phyloP scores from a whole-genome alignment of 1,284 basidiomycete species.

The Trichosporon sp. region DNA sequence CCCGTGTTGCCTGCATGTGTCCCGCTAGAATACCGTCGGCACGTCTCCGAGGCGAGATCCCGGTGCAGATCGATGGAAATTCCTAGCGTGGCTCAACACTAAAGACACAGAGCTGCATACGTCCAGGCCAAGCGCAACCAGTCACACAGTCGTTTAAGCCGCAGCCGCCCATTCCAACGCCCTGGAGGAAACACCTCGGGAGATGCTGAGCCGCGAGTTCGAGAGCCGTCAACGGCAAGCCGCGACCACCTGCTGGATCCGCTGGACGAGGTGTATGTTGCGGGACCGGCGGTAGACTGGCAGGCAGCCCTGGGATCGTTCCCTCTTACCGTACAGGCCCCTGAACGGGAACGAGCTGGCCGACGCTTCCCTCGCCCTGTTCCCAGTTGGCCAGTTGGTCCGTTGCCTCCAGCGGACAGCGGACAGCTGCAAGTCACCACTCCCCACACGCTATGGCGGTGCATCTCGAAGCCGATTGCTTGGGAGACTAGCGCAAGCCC shows the following conservation, averaged over 20 bases:
- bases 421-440: neutral
- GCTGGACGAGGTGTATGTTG: neutral
- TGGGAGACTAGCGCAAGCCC: neutral
- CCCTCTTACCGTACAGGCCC: neutral
- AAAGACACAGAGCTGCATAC: neutral
- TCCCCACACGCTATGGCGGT: neutral
- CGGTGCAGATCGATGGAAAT: neutral
- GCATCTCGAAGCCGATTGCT: neutral
- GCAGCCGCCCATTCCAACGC: neutral
- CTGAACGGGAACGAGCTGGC: conserved; percentile 8
- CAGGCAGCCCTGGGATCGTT: neutral
- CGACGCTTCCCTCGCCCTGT: neutral
- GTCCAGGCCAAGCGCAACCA: neutral
- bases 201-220: neutral
- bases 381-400: neutral
- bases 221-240: neutral
- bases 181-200: conserved; percentile 6
- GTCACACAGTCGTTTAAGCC: neutral
- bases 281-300: conserved; percentile 6
- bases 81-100: neutral
- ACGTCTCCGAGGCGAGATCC: conserved; percentile 5
- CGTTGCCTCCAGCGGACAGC: neutral
- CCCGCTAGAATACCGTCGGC: neutral
- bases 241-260: neutral
- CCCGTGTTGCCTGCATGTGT: conserved; percentile 7